Conservation (phyloP, 768 basidiomycete genomes). For the Leccinum olivaceopallidum region DNA sequence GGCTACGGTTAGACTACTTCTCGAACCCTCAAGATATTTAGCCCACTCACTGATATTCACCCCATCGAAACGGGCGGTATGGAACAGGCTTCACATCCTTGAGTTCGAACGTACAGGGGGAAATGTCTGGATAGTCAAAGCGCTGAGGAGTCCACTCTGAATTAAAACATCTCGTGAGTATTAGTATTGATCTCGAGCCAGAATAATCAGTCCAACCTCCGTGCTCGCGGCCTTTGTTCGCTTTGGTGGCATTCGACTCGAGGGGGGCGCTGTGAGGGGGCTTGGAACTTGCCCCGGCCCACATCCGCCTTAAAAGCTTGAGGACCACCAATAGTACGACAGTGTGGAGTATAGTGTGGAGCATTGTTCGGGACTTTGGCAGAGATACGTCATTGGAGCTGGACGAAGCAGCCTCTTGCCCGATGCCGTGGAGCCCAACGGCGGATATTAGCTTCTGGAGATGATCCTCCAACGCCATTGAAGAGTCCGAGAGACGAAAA, state of each 20-base stretch:
- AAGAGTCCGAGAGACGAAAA: background rate
- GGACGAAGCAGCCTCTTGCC: slow-evolving; percentile 2
- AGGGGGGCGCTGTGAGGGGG: background rate
- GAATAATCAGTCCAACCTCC: slow-evolving; percentile 19
- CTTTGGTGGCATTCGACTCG: slow-evolving; percentile 6
- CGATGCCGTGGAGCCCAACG: background rate
- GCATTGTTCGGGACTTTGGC: slow-evolving; percentile 9
- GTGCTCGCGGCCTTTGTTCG: slow-evolving; percentile 24
- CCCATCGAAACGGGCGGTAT: slow-evolving; percentile 65
- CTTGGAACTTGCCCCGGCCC: background rate
- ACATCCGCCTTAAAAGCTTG: slow-evolving; percentile 16
- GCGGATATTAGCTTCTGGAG: slow-evolving; percentile 12
- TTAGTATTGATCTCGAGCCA: background rate
- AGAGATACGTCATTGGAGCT: slow-evolving; percentile 27
- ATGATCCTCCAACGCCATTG: slow-evolving; percentile 13
- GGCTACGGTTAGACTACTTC: slow-evolving; percentile 5
- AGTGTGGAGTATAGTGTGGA: slow-evolving; percentile 20
- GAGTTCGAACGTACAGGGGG: slow-evolving; percentile 39
- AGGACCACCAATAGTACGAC: slow-evolving; percentile 10
- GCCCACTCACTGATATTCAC: slow-evolving; percentile 57
- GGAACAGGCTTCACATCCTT: slow-evolving; percentile 53
- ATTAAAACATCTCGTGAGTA: slow-evolving; percentile 2
- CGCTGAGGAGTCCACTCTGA: slow-evolving; percentile 53
- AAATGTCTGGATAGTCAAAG: slow-evolving; percentile 54
- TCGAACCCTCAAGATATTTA: background rate